Percentiles rank a stretch among this genome's conserved stretches.
phyloP scores from a whole-genome alignment of 495 filamentous ascomycete genomes.

The Neurospora sp. region DNA sequence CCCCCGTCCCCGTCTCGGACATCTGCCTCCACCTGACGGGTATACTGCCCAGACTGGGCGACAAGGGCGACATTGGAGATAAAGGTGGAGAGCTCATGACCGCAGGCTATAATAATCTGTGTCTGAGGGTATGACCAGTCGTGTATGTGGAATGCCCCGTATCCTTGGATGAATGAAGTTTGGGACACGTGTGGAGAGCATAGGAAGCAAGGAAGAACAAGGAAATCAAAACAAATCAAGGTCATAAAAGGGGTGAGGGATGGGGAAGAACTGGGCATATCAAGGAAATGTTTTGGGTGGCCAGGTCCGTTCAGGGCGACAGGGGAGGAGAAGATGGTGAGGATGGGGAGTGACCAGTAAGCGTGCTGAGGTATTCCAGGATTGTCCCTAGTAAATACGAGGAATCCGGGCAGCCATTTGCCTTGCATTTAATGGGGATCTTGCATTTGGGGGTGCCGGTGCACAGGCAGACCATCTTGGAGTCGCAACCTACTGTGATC shows the following conservation, averaged over 20 bases:
- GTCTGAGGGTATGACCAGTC: background rate
- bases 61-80: slow-evolving; percentile 15
- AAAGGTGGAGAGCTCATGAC: slow-evolving; percentile 11
- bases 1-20: background rate
- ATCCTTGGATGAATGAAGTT: background rate
- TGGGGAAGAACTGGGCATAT: background rate
- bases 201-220: background rate
- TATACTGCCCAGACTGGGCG: slow-evolving; percentile 13
- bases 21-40: slow-evolving; percentile 11
- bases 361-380: too few species aligned
- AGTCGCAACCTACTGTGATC: too few species aligned
- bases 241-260: background rate
- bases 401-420: too few species aligned
- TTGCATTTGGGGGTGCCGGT: too few species aligned
- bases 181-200: background rate
- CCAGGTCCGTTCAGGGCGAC: background rate
- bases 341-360: background rate
- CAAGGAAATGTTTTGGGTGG: background rate
- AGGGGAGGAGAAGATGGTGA: background rate
- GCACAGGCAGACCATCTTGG: too few species aligned
- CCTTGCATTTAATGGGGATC: too few species aligned
- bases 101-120: background rate
- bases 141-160: background rate
- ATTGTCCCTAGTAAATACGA: too few species aligned
- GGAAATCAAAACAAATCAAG: background rate